A percentile compares a stretch with the other conserved stretches of the same genome.
These are phyloP conservation scores for Vitis vinifera DNA, from an alignment of 164 flowering plant genomes.

Conservation along the genomic window ASM3070453v1 NC_081818.1:16085001-16085500, in stretches of 20 bases:
- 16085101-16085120: slow-evolving; percentile 83
- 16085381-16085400: slow-evolving; percentile 56
- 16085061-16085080: slow-evolving; percentile 39
- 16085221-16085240: slow-evolving; percentile 38
- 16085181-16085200: slow-evolving; percentile 50
- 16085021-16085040: slow-evolving; percentile 47
- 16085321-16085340: slow-evolving; percentile 58
- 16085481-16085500: slow-evolving; percentile 72
- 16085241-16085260: slow-evolving; percentile 74
- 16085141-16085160: slow-evolving; percentile 87
- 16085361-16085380: slow-evolving; percentile 46
- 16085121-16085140: slow-evolving; percentile 92
- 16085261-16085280: slow-evolving; percentile 82
- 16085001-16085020: slow-evolving; percentile 17
- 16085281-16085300: slow-evolving; percentile 95
- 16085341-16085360: slow-evolving; percentile 46
- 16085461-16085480: slow-evolving; percentile 75
- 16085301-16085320: slow-evolving; percentile 66
- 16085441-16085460: slow-evolving; percentile 68
- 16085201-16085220: slow-evolving; percentile 36
- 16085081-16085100: slow-evolving; percentile 50
- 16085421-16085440: slow-evolving; percentile 90
- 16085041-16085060: slow-evolving; percentile 66
- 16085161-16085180: slow-evolving; percentile 95
- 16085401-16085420: slow-evolving; percentile 88